Percentiles rank a stretch among this genome's conserved stretches.
Conservation (phyloP, 2,329 filamentous ascomycete genomes). For the Davidsoniella virescens region DNA sequence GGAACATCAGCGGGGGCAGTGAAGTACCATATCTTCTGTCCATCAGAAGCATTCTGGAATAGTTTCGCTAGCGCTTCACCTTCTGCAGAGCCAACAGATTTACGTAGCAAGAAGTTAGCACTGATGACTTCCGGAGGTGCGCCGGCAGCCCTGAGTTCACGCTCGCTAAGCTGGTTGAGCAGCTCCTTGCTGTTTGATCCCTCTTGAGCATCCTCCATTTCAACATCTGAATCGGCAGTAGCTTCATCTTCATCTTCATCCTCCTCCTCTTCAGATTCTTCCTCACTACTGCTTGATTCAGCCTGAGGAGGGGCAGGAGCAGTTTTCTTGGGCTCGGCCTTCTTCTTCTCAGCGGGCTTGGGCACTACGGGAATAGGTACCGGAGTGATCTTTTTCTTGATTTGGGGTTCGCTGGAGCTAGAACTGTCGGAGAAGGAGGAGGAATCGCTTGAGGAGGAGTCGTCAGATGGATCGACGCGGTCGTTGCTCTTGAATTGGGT, state of each 20-base stretch:
- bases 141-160: slow-evolving; percentile 14
- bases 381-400: background rate
- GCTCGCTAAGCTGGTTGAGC: slow-evolving; percentile 18
- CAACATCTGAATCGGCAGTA: slow-evolving; percentile 15
- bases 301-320: slow-evolving; percentile 15
- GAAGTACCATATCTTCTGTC: slow-evolving; percentile 70
- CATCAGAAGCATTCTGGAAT: slow-evolving; percentile 42
- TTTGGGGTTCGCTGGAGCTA: background rate
- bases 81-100: slow-evolving; percentile 24
- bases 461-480: slow-evolving; percentile 4
- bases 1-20: slow-evolving; percentile 54
- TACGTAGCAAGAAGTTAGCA: slow-evolving; percentile 38
- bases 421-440: slow-evolving; percentile 14
- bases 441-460: slow-evolving; percentile 14
- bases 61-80: slow-evolving; percentile 34
- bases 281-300: slow-evolving; percentile 5
- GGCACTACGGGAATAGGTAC: slow-evolving; percentile 7
- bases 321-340: slow-evolving; percentile 7
- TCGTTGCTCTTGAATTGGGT: slow-evolving; percentile 2
- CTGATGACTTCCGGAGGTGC: slow-evolving; percentile 24
- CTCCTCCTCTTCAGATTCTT: slow-evolving; percentile 7
- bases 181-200: background rate
- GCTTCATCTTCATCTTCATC: slow-evolving; percentile 3
- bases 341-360: slow-evolving; percentile 14
- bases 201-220: slow-evolving; percentile 16